These are phyloP conservation scores for Leishmania braziliensis DNA, from an alignment of 208 protist species.

Conservation along the genomic window DNA sequence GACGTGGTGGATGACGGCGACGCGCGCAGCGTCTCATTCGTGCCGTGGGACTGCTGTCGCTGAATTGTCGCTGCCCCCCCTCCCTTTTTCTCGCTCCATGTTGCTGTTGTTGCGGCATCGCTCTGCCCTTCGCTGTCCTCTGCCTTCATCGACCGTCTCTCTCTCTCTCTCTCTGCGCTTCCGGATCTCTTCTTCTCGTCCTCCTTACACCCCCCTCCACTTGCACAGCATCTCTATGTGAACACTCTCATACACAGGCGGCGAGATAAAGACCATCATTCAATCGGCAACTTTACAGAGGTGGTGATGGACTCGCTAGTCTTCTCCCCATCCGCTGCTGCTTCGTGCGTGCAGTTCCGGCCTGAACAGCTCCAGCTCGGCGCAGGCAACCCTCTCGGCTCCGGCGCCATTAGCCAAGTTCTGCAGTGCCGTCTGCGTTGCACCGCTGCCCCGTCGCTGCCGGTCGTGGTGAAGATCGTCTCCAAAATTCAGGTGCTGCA, in stretches of 20 bases:
- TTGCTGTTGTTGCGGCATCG: neutral
- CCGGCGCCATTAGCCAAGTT: slow-evolving; percentile 88
- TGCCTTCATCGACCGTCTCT: neutral
- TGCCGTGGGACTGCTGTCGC: neutral
- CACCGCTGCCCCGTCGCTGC: slow-evolving; percentile 24
- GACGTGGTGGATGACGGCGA: neutral
- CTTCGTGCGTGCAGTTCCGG: slow-evolving; percentile 48
- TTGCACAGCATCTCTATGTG: neutral
- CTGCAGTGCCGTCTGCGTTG: slow-evolving; percentile 46
- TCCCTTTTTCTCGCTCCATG: neutral
- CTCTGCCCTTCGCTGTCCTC: neutral
- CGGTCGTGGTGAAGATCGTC: slow-evolving; percentile 86
- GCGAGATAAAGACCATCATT: neutral
- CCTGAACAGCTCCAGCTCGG: slow-evolving; percentile 67
- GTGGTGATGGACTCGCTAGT: slow-evolving; percentile 5
- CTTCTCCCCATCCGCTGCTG: neutral
- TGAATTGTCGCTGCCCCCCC: neutral
- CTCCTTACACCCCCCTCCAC: neutral
- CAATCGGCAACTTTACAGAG: neutral
- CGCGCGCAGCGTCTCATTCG: neutral
- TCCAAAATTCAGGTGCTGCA: slow-evolving; percentile 91
- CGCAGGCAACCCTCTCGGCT: slow-evolving; percentile 59
- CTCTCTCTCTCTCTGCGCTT: neutral
- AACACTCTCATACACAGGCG: neutral
- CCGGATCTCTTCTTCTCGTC: neutral